Percentiles rank a stretch among this genome's conserved stretches.
These are phyloP conservation scores for Aureobasidium pullulans DNA, from an alignment of 2,329 filamentous ascomycete genomes.

Conservation along the genomic window DNA sequence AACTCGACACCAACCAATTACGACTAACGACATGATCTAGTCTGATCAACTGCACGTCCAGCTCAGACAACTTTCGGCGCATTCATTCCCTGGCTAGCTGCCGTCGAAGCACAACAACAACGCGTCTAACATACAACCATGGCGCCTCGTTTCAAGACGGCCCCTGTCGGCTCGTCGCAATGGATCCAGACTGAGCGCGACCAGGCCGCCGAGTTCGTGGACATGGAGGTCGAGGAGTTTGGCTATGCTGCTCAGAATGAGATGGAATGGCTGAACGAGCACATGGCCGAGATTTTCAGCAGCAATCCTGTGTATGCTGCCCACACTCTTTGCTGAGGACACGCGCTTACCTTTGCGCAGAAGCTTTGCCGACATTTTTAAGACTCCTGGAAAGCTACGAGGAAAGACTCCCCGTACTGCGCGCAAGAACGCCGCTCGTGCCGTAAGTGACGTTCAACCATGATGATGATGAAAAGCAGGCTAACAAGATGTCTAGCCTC, in stretches of 20 bases:
- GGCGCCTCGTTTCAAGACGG: conserved; percentile 19
- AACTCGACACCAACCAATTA: not conserved
- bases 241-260: conserved; percentile 88
- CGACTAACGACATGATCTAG: conserved; percentile 5
- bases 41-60: not conserved
- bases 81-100: not conserved
- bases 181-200: conserved; percentile 84
- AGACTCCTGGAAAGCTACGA: conserved; percentile 77
- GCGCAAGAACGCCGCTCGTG: conserved; percentile 57
- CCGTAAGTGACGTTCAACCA: conserved; percentile 49
- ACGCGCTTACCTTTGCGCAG: conserved; percentile 43
- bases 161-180: conserved; percentile 32
- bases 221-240: conserved; percentile 86
- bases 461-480: conserved; percentile 36
- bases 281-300: conserved; percentile 91
- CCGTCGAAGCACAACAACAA: conserved; percentile 17
- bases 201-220: conserved; percentile 66
- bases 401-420: conserved; percentile 71
- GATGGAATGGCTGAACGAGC: conserved; percentile 96
- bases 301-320: conserved; percentile 70
- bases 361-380: conserved; percentile 91
- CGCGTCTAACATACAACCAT: conserved; percentile 21
- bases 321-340: not conserved
- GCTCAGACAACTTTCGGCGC: not conserved
- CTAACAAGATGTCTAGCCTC: conserved; percentile 39